Conservation (phyloP, 768 basidiomycete genomes). For the Kwoniella botswanensis region DNA sequence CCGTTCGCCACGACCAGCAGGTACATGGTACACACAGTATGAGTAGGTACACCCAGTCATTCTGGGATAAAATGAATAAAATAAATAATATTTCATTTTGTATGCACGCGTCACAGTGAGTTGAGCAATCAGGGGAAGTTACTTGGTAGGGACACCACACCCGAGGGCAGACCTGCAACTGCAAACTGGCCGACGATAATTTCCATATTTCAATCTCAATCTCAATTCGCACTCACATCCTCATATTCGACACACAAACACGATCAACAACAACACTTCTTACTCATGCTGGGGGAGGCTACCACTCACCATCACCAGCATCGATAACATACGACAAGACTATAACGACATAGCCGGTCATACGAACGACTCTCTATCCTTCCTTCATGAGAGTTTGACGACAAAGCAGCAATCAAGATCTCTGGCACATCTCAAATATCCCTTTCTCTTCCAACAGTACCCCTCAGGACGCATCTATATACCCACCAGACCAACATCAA, state of each 20-base stretch:
- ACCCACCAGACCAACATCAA: not conserved
- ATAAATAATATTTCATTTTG: not conserved
- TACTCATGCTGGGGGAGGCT: not conserved
- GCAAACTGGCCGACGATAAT: not conserved
- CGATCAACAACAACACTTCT: not conserved
- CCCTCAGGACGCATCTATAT: not conserved
- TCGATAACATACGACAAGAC: not conserved
- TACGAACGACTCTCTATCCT: not conserved
- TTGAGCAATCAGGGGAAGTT: too few species aligned
- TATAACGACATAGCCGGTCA: not conserved
- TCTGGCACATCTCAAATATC: not conserved
- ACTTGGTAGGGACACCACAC: not conserved
- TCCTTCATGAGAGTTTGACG: not conserved
- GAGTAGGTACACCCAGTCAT: not conserved
- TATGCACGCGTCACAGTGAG: not conserved
- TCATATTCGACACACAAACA: too few species aligned
- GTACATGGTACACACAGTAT: too few species aligned
- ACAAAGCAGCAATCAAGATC: not conserved
- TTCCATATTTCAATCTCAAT: not conserved
- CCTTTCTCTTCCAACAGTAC: not conserved
- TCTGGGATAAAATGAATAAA: constrained; percentile 16
- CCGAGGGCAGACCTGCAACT: not conserved
- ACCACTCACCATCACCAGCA: not conserved
- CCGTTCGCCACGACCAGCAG: not conserved
- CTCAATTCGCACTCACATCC: not conserved